Conservation (phyloP, 495 filamentous ascomycete species). For the Aspergillus panamensis region DNA sequence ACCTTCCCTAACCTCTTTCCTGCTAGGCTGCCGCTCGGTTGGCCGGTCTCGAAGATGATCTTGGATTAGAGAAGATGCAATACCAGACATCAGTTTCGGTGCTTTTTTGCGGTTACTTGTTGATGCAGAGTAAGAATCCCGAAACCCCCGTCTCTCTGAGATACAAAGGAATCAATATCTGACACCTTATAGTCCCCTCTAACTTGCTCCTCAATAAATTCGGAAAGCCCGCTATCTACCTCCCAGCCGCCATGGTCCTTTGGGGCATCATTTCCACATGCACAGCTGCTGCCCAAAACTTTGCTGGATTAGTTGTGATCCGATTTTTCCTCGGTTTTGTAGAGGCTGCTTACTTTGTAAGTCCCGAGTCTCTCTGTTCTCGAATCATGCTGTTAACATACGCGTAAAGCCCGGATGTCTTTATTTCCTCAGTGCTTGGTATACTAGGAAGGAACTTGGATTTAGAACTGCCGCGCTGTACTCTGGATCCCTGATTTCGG, state of each 20-base stretch:
- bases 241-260: slow-evolving; percentile 60
- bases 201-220: slow-evolving; percentile 49
- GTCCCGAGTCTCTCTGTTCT: neutral
- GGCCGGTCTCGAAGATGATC: slow-evolving; percentile 50
- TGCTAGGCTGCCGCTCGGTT: slow-evolving; percentile 45
- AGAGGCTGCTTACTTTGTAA: slow-evolving; percentile 48
- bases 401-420: slow-evolving; percentile 39
- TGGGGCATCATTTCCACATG: slow-evolving; percentile 71
- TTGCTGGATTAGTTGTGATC: slow-evolving; percentile 58
- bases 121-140: slow-evolving; percentile 44
- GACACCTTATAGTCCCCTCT: slow-evolving; percentile 28
- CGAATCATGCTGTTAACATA: slow-evolving; percentile 6
- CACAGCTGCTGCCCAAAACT: slow-evolving; percentile 57
- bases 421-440: slow-evolving; percentile 50
- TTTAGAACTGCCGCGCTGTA: slow-evolving; percentile 49
- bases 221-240: slow-evolving; percentile 58
- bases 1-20: neutral
- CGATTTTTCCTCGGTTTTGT: slow-evolving; percentile 71
- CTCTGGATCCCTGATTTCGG: slow-evolving; percentile 50
- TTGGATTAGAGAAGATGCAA: slow-evolving; percentile 45
- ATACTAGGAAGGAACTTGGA: slow-evolving; percentile 49
- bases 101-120: slow-evolving; percentile 67
- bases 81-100: slow-evolving; percentile 63
- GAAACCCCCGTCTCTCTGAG: slow-evolving; percentile 20
- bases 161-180: neutral